Conservation (phyloP, 768 basidiomycete genomes). For the Sporobolomyces phaffii region DNA sequence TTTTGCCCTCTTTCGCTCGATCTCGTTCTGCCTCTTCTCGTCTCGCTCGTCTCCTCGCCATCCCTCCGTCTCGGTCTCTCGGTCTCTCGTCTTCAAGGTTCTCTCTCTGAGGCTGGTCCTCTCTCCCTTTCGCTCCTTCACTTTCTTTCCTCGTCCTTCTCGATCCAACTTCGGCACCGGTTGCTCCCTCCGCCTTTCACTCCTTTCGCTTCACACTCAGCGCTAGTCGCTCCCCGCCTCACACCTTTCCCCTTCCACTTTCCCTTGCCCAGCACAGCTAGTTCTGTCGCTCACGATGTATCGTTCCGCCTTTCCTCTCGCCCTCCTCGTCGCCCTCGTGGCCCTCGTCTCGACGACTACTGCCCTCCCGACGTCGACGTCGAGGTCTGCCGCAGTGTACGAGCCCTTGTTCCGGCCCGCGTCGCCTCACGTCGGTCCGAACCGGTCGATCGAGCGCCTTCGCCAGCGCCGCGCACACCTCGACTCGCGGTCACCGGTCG, state of each 20-base stretch:
- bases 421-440: slow-evolving; percentile 27
- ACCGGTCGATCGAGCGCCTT: slow-evolving; percentile 32
- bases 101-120: slow-evolving; percentile 21
- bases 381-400: not conserved
- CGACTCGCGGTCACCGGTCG: not conserved
- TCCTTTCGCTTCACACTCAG: not conserved
- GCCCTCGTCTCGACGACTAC: slow-evolving; percentile 12
- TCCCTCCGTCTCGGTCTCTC: slow-evolving; percentile 12
- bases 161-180: slow-evolving; percentile 3
- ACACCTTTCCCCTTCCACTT: not conserved
- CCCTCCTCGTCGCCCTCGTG: slow-evolving; percentile 21
- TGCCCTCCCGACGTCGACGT: slow-evolving; percentile 24
- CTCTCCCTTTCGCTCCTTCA: slow-evolving; percentile 12
- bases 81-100: too few species aligned
- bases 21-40: not conserved
- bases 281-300: slow-evolving; percentile 27
- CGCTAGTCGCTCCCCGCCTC: slow-evolving; percentile 20
- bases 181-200: not conserved
- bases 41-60: slow-evolving; percentile 3
- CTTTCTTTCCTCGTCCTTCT: not conserved
- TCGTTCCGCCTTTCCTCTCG: not conserved
- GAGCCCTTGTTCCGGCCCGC: slow-evolving; percentile 31
- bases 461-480: slow-evolving; percentile 23
- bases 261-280: slow-evolving; percentile 19
- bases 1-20: slow-evolving; percentile 1